A percentile compares a stretch with the other conserved stretches of the same genome.
Evolutionary conservation across 2,329 filamentous ascomycete species (phyloP).

Genomic region (Dactylellina cionopaga): DNA sequence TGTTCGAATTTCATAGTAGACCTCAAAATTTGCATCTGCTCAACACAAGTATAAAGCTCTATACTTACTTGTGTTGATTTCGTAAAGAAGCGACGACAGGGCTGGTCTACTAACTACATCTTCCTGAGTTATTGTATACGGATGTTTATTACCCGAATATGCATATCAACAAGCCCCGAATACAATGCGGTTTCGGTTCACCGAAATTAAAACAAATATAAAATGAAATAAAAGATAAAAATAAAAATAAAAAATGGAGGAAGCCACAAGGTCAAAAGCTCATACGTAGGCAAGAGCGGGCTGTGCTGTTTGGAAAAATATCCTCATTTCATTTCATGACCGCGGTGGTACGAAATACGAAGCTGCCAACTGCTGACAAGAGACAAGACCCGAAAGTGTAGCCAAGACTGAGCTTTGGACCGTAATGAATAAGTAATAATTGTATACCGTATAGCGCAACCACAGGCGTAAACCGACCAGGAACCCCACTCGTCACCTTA

Average conservation of each 20-base stretch:
- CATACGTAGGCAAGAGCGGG: constrained; percentile 9
- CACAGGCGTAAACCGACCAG: too few species aligned
- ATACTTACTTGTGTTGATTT: too few species aligned
- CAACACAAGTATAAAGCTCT: not conserved
- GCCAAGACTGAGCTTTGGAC: not conserved
- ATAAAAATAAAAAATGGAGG: not conserved
- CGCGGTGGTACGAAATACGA: constrained; percentile 42
- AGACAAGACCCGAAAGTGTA: constrained; percentile 19
- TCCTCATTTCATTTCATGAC: not conserved
- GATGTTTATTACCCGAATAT: not conserved
- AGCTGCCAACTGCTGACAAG: constrained; percentile 15
- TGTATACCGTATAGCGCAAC: constrained; percentile 21
- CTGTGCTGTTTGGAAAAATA: constrained; percentile 27
- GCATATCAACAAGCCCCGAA: too few species aligned
- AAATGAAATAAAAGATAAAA: not conserved
- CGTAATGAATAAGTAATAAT: not conserved
- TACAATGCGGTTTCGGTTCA: too few species aligned
- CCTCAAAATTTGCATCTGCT: too few species aligned
- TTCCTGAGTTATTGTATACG: not conserved
- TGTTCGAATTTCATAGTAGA: too few species aligned
- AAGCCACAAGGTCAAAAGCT: not conserved
- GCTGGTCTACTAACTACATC: not conserved
- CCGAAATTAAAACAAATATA: constrained; percentile 4
- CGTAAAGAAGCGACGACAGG: not conserved
- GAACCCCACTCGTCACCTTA: constrained; percentile 11